A percentile compares a stretch with the other conserved stretches of the same genome.
These are phyloP conservation scores for Wickerhamiella shivajii DNA, from an alignment of 805 yeast species.

Conservation along the genomic window DNA sequence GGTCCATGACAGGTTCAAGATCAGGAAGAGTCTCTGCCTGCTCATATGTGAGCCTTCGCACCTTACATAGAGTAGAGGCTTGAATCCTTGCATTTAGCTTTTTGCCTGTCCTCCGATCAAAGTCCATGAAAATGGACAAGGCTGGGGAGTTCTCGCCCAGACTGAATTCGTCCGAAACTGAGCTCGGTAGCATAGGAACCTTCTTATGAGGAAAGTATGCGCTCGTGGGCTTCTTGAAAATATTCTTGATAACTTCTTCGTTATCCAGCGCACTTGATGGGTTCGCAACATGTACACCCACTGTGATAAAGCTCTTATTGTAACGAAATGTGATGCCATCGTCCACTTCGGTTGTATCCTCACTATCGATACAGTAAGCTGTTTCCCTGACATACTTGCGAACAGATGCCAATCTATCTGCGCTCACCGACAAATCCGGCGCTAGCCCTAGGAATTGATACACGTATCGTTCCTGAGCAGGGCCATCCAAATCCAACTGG, in stretches of 20 bases:
- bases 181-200: slow-evolving; percentile 54
- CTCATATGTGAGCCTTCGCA: slow-evolving; percentile 44
- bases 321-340: slow-evolving; percentile 63
- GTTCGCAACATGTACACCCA: slow-evolving; percentile 74
- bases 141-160: slow-evolving; percentile 1
- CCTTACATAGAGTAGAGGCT: slow-evolving; percentile 32
- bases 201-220: slow-evolving; percentile 57
- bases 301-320: slow-evolving; percentile 17
- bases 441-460: neutral
- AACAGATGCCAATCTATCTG: slow-evolving; percentile 4
- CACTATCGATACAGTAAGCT: slow-evolving; percentile 71
- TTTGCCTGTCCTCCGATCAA: slow-evolving; percentile 19
- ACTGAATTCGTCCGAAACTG: slow-evolving; percentile 28
- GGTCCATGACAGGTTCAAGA: slow-evolving; percentile 13
- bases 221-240: slow-evolving; percentile 47
- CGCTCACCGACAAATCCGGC: neutral
- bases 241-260: slow-evolving; percentile 34
- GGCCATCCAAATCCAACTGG: neutral
- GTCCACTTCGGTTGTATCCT: slow-evolving; percentile 76
- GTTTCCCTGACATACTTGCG: slow-evolving; percentile 10
- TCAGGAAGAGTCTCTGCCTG: slow-evolving; percentile 42
- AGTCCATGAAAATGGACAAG: slow-evolving; percentile 30
- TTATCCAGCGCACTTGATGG: slow-evolving; percentile 50
- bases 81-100: slow-evolving; percentile 21
- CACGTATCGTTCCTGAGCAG: neutral